Percentiles rank a stretch among this genome's conserved stretches.
Conservation (phyloP, 208 protist genomes). For the Leptomonas seymouri region DNA sequence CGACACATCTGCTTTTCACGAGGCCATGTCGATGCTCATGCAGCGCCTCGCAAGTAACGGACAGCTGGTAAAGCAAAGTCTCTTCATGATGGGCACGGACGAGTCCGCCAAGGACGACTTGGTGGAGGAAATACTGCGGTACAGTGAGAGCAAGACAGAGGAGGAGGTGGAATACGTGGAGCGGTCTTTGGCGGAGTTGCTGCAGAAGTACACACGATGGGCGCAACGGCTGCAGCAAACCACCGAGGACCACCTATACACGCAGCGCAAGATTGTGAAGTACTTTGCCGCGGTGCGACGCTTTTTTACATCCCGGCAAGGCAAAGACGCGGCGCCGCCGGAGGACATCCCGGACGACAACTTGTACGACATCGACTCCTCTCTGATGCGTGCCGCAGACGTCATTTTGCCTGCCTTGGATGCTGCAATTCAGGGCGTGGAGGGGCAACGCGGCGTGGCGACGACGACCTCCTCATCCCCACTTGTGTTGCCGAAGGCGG, state of each 20-base stretch:
- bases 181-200: conserved; percentile 64
- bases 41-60: conserved; percentile 62
- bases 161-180: conserved; percentile 46
- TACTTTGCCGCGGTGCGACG: conserved; percentile 80
- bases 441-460: conserved; percentile 2
- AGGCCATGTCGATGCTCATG: conserved; percentile 65
- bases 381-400: conserved; percentile 71
- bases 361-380: conserved; percentile 85
- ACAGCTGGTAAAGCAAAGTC: conserved; percentile 55
- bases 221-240: conserved; percentile 71
- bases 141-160: conserved; percentile 7
- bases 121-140: conserved; percentile 58
- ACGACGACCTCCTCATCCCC: background rate
- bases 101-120: conserved; percentile 71
- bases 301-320: conserved; percentile 51
- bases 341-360: conserved; percentile 51
- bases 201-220: conserved; percentile 89
- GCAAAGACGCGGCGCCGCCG: background rate
- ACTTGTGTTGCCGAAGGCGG: background rate
- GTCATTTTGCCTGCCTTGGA: conserved; percentile 79
- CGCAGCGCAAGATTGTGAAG: conserved; percentile 78
- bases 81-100: conserved; percentile 82
- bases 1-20: conserved; percentile 58
- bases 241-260: conserved; percentile 82
- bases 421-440: conserved; percentile 38